Base-by-base conservation (phyloP, 2,329 filamentous ascomycete genomes). In the Epichloe typhina region DNA sequence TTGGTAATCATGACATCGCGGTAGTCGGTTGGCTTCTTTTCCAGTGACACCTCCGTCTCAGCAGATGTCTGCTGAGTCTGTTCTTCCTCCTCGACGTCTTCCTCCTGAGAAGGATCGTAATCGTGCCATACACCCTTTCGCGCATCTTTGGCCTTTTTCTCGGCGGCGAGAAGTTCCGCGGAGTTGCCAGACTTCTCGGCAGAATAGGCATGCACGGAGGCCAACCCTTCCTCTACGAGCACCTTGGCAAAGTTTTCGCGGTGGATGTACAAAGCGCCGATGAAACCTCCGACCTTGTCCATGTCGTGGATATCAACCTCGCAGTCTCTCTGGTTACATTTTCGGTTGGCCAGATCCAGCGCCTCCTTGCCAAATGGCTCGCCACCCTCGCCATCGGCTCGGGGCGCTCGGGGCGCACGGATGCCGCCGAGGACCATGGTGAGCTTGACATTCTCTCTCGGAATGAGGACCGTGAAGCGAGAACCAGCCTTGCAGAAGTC, bases 401-500 rank as follows among this genome's bases (percentile, higher is more conserved):
- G 82, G 12, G 90, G 88, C 42, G 91, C 93, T 57, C 86, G 82
- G 15, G 93, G 93, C 13, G 88, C 88, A 53, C 89, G 87, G 58
- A 98, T 93, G 46, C 93, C 91, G 49, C 87, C 91, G 46, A 98
- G 80, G 4, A 98, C 90, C 64, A 98, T 84, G 2, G 91, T 98
- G 54, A 98, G 75, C 73, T 96, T 97, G 63, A 91, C 83, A 61
- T 88, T 89, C 65, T 98, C 93, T 37, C 90, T 84, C 45, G 93
- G 91, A 46, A 98, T 82, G 9, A 98, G 74, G 37, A 98, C 76
- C 26, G 88, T 95, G 69, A 97, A 98, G 58, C 93, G 82, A 40
- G 90, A 95, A 33, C 87, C 93, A n/a, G 89, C 87, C 71, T 97
- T 96, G 73, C 95, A 93, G 66, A 94, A 98, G 67, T 98, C 93